Evolutionary conservation across 257 asterid species (phyloP), one percentile per base, ranked within the genome.

Genomic region (Phtheirospermum japonicum): DNA sequence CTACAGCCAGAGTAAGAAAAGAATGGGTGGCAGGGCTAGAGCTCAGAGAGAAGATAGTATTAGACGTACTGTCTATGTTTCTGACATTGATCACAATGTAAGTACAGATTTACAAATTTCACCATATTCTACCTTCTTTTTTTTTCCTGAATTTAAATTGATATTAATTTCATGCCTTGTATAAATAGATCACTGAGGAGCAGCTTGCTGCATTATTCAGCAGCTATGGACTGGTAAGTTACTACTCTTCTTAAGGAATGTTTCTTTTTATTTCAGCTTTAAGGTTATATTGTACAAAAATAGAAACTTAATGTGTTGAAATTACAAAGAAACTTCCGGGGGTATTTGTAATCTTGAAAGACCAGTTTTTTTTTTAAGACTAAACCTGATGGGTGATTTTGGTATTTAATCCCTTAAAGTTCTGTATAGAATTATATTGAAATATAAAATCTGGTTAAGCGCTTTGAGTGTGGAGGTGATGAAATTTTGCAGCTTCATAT

Each of bases 1-100:
- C 82, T 72, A 82, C 65, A 73, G 59, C 69, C 89, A 82, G 75
- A 84, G 88, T 46, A 78, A 78, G 76, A 90, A 76, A 73, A 81
- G 85, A 72, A 74, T 75, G 78, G 79, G 64, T 65, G 92, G 85
- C 71, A 76, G 95, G 79, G 75, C 89, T 61, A 85, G 80, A 77
- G 95, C 90, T 78, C 95, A 86, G 77, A 80, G 95, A 71, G 98
- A 91, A 68, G 92, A 88, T 74, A 85, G 87, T 63, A 80, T 91
- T 32, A 79, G 95, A 77, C 79, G 98, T 65, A 91, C 98, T 63
- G 95, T 91, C 39, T 91, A 91, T 71, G 98, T 91, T 33, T 80
- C 96, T 6, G 98, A 88, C 77, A 78, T 91, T 68, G 91, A 84
- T 73, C 94, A 84, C 77, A 84, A 75, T 75, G 98, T 85, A 75